Conservation (phyloP, 768 basidiomycete genomes). For the Mycena belliarum region DNA sequence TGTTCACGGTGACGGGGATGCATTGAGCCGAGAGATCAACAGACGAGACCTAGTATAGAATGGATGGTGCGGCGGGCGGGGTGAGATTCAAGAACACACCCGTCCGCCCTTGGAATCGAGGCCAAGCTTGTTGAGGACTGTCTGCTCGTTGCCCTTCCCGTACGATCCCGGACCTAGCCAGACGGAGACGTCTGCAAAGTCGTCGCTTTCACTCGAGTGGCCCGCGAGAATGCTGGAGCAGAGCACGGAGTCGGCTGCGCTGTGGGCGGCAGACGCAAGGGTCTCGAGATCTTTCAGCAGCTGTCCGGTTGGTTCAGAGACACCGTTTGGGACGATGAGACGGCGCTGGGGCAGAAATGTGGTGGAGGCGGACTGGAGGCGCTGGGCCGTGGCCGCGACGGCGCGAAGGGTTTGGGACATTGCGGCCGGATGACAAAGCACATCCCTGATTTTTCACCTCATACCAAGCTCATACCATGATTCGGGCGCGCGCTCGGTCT, state of each 20-base stretch:
- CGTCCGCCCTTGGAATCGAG: slow-evolving; percentile 22
- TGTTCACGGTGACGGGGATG: slow-evolving; percentile 23
- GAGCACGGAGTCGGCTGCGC: slow-evolving; percentile 38
- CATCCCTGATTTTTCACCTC: neutral
- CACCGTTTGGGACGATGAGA: neutral
- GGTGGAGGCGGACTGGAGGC: slow-evolving; percentile 11
- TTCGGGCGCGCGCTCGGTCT: neutral
- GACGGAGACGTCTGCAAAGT: slow-evolving; percentile 52
- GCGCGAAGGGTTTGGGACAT: slow-evolving; percentile 18
- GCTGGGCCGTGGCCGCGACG: slow-evolving; percentile 19
- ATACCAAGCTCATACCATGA: neutral
- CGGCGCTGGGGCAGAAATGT: neutral
- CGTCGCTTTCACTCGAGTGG: slow-evolving; percentile 55
- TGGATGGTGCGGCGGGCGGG: neutral
- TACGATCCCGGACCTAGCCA: slow-evolving; percentile 51
- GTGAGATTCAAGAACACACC: slow-evolving; percentile 13
- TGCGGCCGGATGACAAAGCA: neutral
- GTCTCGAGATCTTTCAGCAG: slow-evolving; percentile 25
- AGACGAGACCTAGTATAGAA: slow-evolving; percentile 5
- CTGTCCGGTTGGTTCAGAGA: neutral
- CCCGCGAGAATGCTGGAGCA: slow-evolving; percentile 59
- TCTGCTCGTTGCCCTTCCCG: slow-evolving; percentile 40
- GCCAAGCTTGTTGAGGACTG: slow-evolving; percentile 37
- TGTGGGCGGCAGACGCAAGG: slow-evolving; percentile 41
- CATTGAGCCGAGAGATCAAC: slow-evolving; percentile 9